Conservation (phyloP, 2,329 filamentous ascomycete genomes). For the Thelonectria discophora region DNA sequence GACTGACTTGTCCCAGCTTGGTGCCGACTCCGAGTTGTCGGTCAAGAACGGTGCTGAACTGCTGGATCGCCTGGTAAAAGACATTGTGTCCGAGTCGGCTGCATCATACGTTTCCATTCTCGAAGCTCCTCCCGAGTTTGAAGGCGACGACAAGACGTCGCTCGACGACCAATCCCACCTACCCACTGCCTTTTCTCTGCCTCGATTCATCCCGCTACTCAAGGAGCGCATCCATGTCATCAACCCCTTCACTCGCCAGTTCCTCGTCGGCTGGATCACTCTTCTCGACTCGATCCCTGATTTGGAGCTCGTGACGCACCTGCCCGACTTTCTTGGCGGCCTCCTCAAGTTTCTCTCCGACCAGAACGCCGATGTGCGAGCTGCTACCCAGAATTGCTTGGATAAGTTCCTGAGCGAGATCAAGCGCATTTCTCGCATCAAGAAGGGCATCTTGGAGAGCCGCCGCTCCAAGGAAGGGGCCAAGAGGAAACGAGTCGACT, state of each 20-base stretch:
- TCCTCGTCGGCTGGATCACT: conserved; percentile 95
- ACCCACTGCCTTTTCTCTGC: conserved; percentile 90
- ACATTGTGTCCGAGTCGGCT: conserved; percentile 94
- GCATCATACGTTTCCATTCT: conserved; percentile 93
- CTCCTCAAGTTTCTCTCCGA: conserved; percentile 93
- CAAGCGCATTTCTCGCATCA: conserved; percentile 90
- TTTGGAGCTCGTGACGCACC: conserved; percentile 88
- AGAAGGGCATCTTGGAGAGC: conserved; percentile 90
- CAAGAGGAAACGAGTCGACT: conserved; percentile 74
- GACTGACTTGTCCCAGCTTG: conserved; percentile 67
- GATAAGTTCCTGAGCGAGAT: conserved; percentile 94
- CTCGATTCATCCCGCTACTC: conserved; percentile 89
- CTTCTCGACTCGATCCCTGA: conserved; percentile 96
- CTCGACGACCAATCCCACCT: conserved; percentile 60
- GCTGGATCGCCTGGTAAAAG: conserved; percentile 92
- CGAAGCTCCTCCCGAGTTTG: conserved; percentile 62
- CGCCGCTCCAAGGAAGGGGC: conserved; percentile 74
- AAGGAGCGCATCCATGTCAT: conserved; percentile 94
- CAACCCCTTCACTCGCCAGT: conserved; percentile 93
- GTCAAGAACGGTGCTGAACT: conserved; percentile 98
- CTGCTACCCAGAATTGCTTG: conserved; percentile 86
- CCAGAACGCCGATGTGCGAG: conserved; percentile 91
- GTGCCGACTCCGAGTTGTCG: conserved; percentile 93
- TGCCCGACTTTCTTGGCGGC: conserved; percentile 91
- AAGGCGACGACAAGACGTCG: conserved; percentile 57